Base-by-base conservation (phyloP, 495 filamentous ascomycete species). In the Daldinia grandis region DNA sequence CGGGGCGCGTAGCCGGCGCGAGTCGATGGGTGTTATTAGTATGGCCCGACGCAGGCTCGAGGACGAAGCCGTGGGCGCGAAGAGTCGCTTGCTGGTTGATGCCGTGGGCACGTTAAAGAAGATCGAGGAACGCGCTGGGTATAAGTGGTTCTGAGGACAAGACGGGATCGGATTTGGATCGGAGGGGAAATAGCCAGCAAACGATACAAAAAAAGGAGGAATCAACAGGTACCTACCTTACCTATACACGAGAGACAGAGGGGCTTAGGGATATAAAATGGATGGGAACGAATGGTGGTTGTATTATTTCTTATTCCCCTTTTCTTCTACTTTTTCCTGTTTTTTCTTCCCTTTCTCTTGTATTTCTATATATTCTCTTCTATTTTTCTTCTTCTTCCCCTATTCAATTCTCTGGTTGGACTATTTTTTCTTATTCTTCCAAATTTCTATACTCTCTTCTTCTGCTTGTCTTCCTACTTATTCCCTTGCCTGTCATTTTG, bases 51-150 rank as follows among this genome's bases (percentile, higher is more conserved):
- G 75, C 14, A 67, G 74, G 55, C 73, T 85, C 58, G 81, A 83
- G 69, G 70, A 56, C 30, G 82, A 83, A 44, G 81, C 77, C 14
- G 55, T 79, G 15, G 81, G 82, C 15, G 66, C 73, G 49, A 71
- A 75, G 49, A 82, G 66, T 62, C 73, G 78, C 54, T 68, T 84
- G 40, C 81, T 80, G 53, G 77, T 83, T 51, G 82, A 85, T 53
- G 80, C 82, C 5, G 73, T 83, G 17, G 69, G 77, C 19, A 81
- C 83, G 53, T 57, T 85, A 63, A 78, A 74, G 68, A 82, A 76
- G 53, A 69, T 85, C 42, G 82, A 84, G 62, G 81, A 81, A 56
- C 78, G 77, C 0, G 69, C 33, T 1, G 71, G 73, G 56, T 62
- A 68, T 69, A 79, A 74, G 35, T 79, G 81, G 75, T 82, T 84